A percentile compares a stretch with the other conserved stretches of the same genome.
Evolutionary conservation across 2,329 filamentous ascomycete genomes (phyloP).

Genomic region (Fusarium pseudoanthophilum): DNA sequence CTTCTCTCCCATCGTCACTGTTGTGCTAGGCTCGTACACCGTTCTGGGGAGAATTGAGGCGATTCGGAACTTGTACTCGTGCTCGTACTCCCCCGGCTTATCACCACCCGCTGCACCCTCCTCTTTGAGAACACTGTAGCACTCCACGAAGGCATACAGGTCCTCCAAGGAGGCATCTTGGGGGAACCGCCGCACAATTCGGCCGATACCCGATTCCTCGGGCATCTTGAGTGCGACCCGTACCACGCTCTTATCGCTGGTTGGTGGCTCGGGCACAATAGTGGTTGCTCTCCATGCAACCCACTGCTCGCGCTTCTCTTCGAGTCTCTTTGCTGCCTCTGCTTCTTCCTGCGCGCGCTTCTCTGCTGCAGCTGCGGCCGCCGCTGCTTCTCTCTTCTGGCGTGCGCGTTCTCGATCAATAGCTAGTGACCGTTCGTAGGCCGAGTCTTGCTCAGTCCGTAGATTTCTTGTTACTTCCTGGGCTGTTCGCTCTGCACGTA

Average conservation of each 20-base stretch:
- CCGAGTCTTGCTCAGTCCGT: slow-evolving; percentile 88
- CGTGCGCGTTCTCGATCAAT: slow-evolving; percentile 86
- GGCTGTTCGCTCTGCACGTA: slow-evolving; percentile 79
- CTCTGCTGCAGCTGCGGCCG: slow-evolving; percentile 74
- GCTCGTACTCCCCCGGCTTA: slow-evolving; percentile 75
- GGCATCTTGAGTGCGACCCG: slow-evolving; percentile 76
- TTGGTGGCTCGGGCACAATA: slow-evolving; percentile 74
- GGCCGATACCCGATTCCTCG: slow-evolving; percentile 68
- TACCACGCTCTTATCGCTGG: slow-evolving; percentile 73
- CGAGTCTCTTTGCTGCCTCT: slow-evolving; percentile 65
- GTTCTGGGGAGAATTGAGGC: slow-evolving; percentile 86
- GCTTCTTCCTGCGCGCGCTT: slow-evolving; percentile 69
- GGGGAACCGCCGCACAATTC: slow-evolving; percentile 81
- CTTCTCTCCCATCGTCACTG: slow-evolving; percentile 73
- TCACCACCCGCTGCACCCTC: slow-evolving; percentile 45
- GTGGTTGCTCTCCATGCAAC: slow-evolving; percentile 78
- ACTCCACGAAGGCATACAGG: slow-evolving; percentile 96
- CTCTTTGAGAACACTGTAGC: slow-evolving; percentile 73
- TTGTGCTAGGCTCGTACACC: slow-evolving; percentile 77
- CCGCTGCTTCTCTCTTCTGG: slow-evolving; percentile 79
- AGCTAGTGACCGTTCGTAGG: slow-evolving; percentile 92
- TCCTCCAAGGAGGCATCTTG: slow-evolving; percentile 81
- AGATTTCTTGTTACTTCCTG: slow-evolving; percentile 84
- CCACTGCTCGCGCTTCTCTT: slow-evolving; percentile 72
- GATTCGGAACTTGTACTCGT: slow-evolving; percentile 86